These are phyloP conservation scores for Earliella scabrosa DNA, from an alignment of 1,284 basidiomycete species.

Conservation along the genomic window DNA sequence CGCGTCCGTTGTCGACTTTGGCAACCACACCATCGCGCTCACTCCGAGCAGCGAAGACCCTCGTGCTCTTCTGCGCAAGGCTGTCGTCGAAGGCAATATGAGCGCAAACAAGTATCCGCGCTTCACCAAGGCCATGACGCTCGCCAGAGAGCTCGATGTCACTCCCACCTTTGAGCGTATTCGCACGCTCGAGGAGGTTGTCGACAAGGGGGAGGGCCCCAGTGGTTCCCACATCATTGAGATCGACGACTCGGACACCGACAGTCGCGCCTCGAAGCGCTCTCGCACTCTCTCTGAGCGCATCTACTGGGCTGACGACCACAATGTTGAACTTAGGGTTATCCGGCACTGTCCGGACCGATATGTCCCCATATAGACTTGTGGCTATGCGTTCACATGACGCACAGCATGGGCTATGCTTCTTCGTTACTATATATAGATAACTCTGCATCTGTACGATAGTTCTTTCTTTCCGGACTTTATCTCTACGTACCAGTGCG, in stretches of 20 bases:
- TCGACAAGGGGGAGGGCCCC: not conserved
- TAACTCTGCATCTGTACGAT: no score
- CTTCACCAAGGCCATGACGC: not conserved
- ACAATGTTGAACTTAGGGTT: no score
- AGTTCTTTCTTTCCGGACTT: no score
- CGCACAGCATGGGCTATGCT: no score
- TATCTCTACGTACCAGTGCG: no score
- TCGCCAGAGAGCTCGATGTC: not conserved
- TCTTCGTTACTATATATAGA: no score
- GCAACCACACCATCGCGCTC: not conserved
- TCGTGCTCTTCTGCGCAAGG: not conserved
- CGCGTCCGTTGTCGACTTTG: not conserved
- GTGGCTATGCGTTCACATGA: no score
- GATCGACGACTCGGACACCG: not conserved
- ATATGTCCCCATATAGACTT: no score
- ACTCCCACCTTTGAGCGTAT: not conserved
- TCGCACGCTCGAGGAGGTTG: not conserved
- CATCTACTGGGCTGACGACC: not conserved
- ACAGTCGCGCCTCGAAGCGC: not conserved
- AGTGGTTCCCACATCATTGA: not conserved
- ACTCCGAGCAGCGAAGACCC: not conserved
- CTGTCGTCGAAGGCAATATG: not conserved
- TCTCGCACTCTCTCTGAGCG: not conserved
- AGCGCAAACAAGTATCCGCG: not conserved
- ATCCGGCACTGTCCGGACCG: no score